Evolutionary conservation across 306 rosid genomes (phyloP).

Genomic region (Calophaca sinica): DNA sequence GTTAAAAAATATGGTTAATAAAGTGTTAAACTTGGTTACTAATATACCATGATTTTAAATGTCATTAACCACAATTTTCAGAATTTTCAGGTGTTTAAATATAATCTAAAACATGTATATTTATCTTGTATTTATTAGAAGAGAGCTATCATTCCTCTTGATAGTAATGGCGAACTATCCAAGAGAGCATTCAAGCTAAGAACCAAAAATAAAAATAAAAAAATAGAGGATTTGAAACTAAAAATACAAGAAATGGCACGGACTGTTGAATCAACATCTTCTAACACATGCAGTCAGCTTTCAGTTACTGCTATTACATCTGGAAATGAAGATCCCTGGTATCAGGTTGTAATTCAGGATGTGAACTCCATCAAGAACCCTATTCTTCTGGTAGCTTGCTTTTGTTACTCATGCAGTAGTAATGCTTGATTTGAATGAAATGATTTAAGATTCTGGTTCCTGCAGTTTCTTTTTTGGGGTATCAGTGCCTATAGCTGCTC

Average conservation of each 20-base stretch:
- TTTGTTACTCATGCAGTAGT: background rate
- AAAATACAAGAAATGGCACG: background rate
- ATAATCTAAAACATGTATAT: too few relatives aligned
- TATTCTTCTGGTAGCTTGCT: conserved; percentile 13
- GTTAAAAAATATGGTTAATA: too few relatives aligned
- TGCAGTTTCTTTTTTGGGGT: background rate
- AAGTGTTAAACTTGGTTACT: too few relatives aligned
- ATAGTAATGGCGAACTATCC: conserved; percentile 1
- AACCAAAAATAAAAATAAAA: background rate
- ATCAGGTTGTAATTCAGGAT: conserved; percentile 17
- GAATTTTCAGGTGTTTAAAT: too few relatives aligned
- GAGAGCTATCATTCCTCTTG: conserved; percentile 2
- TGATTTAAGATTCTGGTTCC: conserved; percentile 4
- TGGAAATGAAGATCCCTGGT: conserved; percentile 8
- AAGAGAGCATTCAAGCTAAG: conserved; percentile 24
- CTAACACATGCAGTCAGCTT: background rate
- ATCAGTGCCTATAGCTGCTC: background rate
- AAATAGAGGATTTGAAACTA: background rate
- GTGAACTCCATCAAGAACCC: conserved; percentile 19
- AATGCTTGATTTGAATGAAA: conserved; percentile 12
- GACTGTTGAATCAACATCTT: conserved; percentile 21
- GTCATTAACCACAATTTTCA: too few relatives aligned
- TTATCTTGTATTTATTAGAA: background rate
- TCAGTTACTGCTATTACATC: conserved; percentile 8
- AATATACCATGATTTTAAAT: too few relatives aligned